These are phyloP conservation scores for Melaleuca quinquenervia DNA, from an alignment of 345 rosid genomes.

Conservation along the genomic window DNA sequence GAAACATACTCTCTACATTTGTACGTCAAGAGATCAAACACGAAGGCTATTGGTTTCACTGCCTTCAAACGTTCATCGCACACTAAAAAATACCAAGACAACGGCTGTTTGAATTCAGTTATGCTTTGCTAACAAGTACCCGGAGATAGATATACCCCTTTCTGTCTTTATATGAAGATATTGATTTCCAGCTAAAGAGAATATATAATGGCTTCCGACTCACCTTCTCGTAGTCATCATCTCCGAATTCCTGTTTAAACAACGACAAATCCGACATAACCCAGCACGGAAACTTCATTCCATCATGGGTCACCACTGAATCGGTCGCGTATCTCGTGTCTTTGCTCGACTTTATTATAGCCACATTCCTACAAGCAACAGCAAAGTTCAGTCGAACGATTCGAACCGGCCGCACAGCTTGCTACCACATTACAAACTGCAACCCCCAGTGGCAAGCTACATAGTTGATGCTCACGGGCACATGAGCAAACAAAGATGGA, in stretches of 20 bases:
- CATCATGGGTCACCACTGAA: conserved; percentile 80
- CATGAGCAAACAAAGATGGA: neutral
- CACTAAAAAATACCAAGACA: neutral
- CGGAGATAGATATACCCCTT: neutral
- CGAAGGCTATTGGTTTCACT: neutral
- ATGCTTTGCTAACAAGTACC: neutral
- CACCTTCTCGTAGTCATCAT: conserved; percentile 59
- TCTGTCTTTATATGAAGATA: neutral
- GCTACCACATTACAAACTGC: neutral
- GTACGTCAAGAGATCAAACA: neutral
- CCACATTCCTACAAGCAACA: conserved; percentile 38
- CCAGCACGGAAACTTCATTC: conserved; percentile 75
- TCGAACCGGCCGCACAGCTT: neutral
- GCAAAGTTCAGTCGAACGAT: neutral
- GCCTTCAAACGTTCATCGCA: neutral
- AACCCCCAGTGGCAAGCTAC: neutral
- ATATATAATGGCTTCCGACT: neutral
- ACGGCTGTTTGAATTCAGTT: neutral
- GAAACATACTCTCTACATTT: neutral
- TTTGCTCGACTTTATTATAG: conserved; percentile 68
- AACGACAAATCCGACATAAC: conserved; percentile 62
- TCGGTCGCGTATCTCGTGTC: conserved; percentile 68
- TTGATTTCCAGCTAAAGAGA: neutral
- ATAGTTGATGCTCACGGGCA: neutral
- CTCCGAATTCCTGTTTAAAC: conserved; percentile 36